Evolutionary conservation across 768 basidiomycete species (phyloP).

Genomic region (Macrolepiota fuliginosa): DNA sequence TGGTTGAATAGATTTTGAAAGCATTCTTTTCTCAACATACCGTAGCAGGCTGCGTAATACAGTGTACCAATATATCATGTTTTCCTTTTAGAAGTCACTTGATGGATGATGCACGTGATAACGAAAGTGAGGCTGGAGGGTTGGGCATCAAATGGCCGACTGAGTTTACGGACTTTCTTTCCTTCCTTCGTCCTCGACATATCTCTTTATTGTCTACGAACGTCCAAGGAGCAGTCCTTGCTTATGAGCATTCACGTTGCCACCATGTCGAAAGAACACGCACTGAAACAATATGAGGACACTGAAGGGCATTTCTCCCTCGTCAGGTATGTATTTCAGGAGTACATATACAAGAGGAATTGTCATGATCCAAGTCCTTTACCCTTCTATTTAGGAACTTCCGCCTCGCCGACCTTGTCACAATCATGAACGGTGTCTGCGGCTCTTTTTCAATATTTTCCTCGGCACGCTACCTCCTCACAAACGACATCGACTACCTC

Average conservation of each 20-base stretch:
- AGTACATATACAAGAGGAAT: slow-evolving; percentile 11
- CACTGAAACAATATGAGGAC: slow-evolving; percentile 80
- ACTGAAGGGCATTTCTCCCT: slow-evolving; percentile 96
- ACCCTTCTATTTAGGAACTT: slow-evolving; percentile 71
- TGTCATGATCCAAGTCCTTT: slow-evolving; percentile 18
- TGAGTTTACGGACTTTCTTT: neutral
- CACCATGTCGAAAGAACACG: slow-evolving; percentile 31
- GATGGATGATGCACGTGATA: slow-evolving; percentile 10
- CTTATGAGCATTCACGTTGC: slow-evolving; percentile 25
- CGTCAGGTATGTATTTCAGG: slow-evolving; percentile 65
- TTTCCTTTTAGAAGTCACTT: too few relatives aligned
- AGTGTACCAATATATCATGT: too few relatives aligned
- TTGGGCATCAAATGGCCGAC: neutral
- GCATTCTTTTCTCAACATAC: neutral
- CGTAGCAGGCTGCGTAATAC: neutral
- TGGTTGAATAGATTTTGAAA: slow-evolving; percentile 36
- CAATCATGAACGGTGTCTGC: slow-evolving; percentile 98
- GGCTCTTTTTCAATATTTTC: slow-evolving; percentile 95
- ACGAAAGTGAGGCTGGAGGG: slow-evolving; percentile 1
- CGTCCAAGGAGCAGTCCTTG: slow-evolving; percentile 27
- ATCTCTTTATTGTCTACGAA: slow-evolving; percentile 48
- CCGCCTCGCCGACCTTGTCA: slow-evolving; percentile 95
- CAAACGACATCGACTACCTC: slow-evolving; percentile 75
- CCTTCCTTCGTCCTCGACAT: slow-evolving; percentile 14
- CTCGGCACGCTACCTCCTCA: slow-evolving; percentile 83